These are phyloP conservation scores for Bauhinia variegata DNA, from an alignment of 306 rosid species.

Conservation along the genomic window DNA sequence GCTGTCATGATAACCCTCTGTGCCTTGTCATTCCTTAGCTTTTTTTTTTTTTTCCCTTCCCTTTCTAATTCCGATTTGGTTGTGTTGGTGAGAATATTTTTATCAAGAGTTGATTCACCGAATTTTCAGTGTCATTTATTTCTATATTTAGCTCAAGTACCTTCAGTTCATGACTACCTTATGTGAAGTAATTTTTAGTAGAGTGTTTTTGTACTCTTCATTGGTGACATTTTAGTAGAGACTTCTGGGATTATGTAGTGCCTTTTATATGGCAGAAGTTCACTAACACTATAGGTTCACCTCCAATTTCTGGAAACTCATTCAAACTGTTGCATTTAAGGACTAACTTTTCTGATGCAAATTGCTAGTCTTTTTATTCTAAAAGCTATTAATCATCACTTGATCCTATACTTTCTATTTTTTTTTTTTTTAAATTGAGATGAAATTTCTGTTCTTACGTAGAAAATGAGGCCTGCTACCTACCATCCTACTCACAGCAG, in stretches of 20 bases:
- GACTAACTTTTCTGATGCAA: conserved; percentile 2
- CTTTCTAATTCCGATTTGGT: background rate
- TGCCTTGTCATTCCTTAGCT: background rate
- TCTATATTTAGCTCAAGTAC: background rate
- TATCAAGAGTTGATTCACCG: background rate
- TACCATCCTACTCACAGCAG: conserved; percentile 83
- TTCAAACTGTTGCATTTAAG: too few relatives aligned
- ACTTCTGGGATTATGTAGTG: conserved; percentile 4
- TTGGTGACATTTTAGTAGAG: background rate
- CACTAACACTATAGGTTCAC: background rate
- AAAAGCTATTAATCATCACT: background rate
- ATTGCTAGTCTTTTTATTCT: conserved; percentile 10
- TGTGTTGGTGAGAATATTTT: background rate
- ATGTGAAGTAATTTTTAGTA: background rate
- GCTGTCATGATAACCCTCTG: background rate
- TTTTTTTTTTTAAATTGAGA: conserved; percentile 30
- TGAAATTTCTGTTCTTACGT: conserved; percentile 31
- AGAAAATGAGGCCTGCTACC: conserved; percentile 77
- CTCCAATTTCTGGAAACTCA: background rate
- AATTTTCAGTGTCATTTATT: background rate
- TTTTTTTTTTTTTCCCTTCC: too few relatives aligned
- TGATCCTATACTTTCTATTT: conserved; percentile 4
- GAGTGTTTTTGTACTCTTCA: background rate
- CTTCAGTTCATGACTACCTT: background rate
- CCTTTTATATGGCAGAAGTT: background rate